phyloP scores from a whole-genome alignment of 176 grass and related monocot species.

The Rhipidocladum racemiflorum region DNA sequence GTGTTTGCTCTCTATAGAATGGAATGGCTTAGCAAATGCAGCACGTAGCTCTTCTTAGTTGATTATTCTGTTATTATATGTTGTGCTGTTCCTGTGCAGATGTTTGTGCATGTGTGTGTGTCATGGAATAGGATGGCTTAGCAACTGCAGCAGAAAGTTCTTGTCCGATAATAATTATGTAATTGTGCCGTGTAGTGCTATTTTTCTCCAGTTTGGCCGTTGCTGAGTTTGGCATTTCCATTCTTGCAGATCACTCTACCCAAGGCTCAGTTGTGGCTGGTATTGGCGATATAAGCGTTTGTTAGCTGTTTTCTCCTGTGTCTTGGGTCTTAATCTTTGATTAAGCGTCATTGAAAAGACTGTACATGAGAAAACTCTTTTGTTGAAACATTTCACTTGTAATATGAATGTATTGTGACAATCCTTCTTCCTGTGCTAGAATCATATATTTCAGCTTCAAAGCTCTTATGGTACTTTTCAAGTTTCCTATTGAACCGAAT shows the following conservation, averaged over 20 bases:
- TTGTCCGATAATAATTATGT: slow-evolving; percentile 9
- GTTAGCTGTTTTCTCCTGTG: slow-evolving; percentile 50
- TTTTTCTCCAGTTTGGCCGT: slow-evolving; percentile 15
- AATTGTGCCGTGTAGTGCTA: background rate
- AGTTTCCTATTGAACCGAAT: slow-evolving; percentile 55
- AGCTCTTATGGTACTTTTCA: slow-evolving; percentile 51
- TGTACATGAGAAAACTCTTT: slow-evolving; percentile 53
- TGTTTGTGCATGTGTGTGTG: slow-evolving; percentile 4
- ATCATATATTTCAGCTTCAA: slow-evolving; percentile 82
- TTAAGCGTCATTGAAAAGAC: slow-evolving; percentile 33
- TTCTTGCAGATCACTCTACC: slow-evolving; percentile 53
- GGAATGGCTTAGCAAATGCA: background rate
- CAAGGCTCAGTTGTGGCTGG: slow-evolving; percentile 42
- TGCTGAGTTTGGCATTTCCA: slow-evolving; percentile 43
- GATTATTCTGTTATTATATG: background rate
- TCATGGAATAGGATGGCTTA: background rate
- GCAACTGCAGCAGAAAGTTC: background rate
- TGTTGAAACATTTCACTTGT: slow-evolving; percentile 70
- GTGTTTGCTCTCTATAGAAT: background rate
- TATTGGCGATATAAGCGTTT: slow-evolving; percentile 49
- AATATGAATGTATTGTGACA: slow-evolving; percentile 90
- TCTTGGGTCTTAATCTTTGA: slow-evolving; percentile 36
- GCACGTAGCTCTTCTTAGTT: background rate
- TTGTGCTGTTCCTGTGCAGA: background rate
- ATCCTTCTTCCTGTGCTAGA: slow-evolving; percentile 67